Evolutionary conservation across 805 yeast species (phyloP).

Genomic region (Spathaspora gorwiae): DNA sequence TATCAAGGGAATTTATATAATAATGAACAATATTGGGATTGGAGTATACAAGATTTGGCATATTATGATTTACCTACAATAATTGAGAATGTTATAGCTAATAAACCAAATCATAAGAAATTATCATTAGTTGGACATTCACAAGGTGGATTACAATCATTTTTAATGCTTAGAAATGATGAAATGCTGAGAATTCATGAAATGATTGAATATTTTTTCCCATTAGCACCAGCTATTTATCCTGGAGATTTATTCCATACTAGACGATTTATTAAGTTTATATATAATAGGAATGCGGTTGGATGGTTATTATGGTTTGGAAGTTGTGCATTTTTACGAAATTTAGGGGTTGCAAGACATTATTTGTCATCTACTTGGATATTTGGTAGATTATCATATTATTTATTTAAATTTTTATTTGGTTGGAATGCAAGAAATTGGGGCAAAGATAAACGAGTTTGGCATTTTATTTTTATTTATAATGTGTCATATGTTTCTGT

Average conservation of each 20-base stretch:
- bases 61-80: slow-evolving; percentile 71
- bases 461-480: slow-evolving; percentile 75
- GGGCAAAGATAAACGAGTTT: slow-evolving; percentile 51
- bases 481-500: slow-evolving; percentile 82
- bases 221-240: slow-evolving; percentile 87
- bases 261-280: slow-evolving; percentile 56
- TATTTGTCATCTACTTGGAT: slow-evolving; percentile 33
- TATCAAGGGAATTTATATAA: slow-evolving; percentile 32
- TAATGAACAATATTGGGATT: slow-evolving; percentile 72
- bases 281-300: slow-evolving; percentile 47
- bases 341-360: slow-evolving; percentile 58
- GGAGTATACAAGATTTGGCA: slow-evolving; percentile 88
- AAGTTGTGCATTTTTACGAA: slow-evolving; percentile 68
- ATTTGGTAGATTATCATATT: slow-evolving; percentile 64
- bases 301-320: slow-evolving; percentile 62
- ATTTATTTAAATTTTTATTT: slow-evolving; percentile 82
- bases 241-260: slow-evolving; percentile 74
- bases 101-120: slow-evolving; percentile 37
- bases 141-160: slow-evolving; percentile 89
- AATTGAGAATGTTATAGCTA: slow-evolving; percentile 53
- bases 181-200: slow-evolving; percentile 34
- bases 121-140: slow-evolving; percentile 76
- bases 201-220: slow-evolving; percentile 64
- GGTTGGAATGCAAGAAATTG: slow-evolving; percentile 83
- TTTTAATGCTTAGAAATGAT: slow-evolving; percentile 55